A percentile compares a stretch with the other conserved stretches of the same genome.
Conservation (phyloP, 2,329 filamentous ascomycete genomes). For the Pseudocercospora ulei region DNA sequence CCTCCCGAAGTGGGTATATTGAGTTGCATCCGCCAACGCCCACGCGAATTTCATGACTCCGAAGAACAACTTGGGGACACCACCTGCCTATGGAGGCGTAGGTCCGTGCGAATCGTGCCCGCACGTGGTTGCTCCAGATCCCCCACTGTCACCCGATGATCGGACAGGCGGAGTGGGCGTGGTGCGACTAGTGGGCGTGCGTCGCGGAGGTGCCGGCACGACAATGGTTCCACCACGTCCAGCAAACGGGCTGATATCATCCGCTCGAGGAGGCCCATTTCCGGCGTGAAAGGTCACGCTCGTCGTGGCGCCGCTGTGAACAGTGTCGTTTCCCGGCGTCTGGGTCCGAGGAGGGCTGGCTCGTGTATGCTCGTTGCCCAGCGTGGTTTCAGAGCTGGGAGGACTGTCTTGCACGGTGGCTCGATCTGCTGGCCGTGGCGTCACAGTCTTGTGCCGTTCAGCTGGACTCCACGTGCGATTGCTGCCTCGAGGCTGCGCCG, state of each 20-base stretch:
- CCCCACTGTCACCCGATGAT: not conserved
- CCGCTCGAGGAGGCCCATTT: slow-evolving; percentile 25
- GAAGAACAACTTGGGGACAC: slow-evolving; percentile 1
- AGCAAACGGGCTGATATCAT: slow-evolving; percentile 28
- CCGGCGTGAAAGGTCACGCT: slow-evolving; percentile 3
- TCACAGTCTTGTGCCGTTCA: slow-evolving; percentile 10
- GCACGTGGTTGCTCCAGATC: not conserved
- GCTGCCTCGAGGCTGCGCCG: slow-evolving; percentile 45
- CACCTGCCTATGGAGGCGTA: not conserved
- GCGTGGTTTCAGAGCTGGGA: slow-evolving; percentile 16
- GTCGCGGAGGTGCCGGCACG: slow-evolving; percentile 25
- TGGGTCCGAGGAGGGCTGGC: slow-evolving; percentile 2
- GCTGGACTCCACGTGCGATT: slow-evolving; percentile 48
- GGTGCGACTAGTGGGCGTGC: slow-evolving; percentile 12
- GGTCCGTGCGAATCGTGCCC: not conserved
- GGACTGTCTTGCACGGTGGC: not conserved
- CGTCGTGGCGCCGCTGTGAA: slow-evolving; percentile 1
- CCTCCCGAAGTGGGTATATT: slow-evolving; percentile 6
- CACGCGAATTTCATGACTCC: slow-evolving; percentile 4
- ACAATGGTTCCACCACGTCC: slow-evolving; percentile 21
- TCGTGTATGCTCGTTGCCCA: slow-evolving; percentile 13
- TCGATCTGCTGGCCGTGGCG: slow-evolving; percentile 5
- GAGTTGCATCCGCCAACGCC: slow-evolving; percentile 2
- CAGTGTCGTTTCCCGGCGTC: not conserved
- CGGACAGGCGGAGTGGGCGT: slow-evolving; percentile 9